Evolutionary conservation across 805 yeast genomes (phyloP).

Genomic region (Metschnikowia orientalis): DNA sequence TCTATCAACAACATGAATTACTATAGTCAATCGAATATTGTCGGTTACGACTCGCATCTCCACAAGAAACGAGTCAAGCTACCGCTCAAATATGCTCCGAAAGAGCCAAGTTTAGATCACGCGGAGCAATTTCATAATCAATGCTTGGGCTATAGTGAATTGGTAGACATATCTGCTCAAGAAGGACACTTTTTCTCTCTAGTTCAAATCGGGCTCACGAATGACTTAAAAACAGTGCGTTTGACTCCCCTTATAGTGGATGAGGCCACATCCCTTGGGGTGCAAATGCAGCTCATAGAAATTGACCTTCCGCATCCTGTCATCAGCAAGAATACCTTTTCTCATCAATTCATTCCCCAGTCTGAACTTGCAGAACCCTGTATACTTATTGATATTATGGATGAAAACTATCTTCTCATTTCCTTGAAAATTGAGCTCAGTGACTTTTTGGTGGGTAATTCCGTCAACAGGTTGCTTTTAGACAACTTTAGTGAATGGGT

Average conservation of each 20-base stretch:
- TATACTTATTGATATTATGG: slow-evolving; percentile 51
- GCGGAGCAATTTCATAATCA: slow-evolving; percentile 11
- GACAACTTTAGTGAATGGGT: slow-evolving; percentile 55
- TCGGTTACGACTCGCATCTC: slow-evolving; percentile 17
- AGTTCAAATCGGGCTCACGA: slow-evolving; percentile 24
- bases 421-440: slow-evolving; percentile 43
- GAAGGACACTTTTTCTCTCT: slow-evolving; percentile 14
- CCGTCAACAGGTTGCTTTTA: slow-evolving; percentile 19
- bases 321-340: slow-evolving; percentile 13
- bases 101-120: slow-evolving; percentile 1
- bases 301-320: slow-evolving; percentile 22
- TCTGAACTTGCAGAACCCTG: slow-evolving; percentile 22
- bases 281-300: slow-evolving; percentile 33
- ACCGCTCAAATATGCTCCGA: slow-evolving; percentile 15
- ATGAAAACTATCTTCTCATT: slow-evolving; percentile 47
- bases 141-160: slow-evolving; percentile 13
- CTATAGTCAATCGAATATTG: slow-evolving; percentile 12
- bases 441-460: slow-evolving; percentile 34
- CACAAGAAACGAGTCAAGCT: slow-evolving; percentile 14
- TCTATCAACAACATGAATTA: slow-evolving; percentile 10
- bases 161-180: slow-evolving; percentile 14
- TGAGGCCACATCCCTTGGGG: slow-evolving; percentile 28
- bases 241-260: slow-evolving; percentile 38
- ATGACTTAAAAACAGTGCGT: slow-evolving; percentile 27
- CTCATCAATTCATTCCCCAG: slow-evolving; percentile 14